phyloP scores from a whole-genome alignment of 2,329 filamentous ascomycete genomes.

The Blastomyces silverae region DNA sequence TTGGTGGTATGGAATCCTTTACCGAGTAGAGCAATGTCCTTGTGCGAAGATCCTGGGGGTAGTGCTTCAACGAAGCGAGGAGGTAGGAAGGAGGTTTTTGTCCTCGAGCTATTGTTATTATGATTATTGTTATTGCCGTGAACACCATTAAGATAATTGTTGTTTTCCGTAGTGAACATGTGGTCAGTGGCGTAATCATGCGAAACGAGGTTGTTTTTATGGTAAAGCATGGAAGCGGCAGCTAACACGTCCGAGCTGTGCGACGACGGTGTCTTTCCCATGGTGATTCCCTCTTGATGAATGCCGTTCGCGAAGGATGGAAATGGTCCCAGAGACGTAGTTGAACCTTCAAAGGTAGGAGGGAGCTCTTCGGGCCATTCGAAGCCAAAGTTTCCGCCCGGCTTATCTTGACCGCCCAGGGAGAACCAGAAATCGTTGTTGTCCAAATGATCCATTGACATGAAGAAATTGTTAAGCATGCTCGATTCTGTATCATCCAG shows the following conservation, averaged over 20 bases:
- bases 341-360: conserved; percentile 59
- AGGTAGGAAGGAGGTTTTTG: not conserved
- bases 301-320: conserved; percentile 43
- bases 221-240: conserved; percentile 47
- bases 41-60: conserved; percentile 8
- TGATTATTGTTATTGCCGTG: conserved; percentile 1
- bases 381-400: conserved; percentile 21
- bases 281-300: conserved; percentile 23
- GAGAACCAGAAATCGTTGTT: conserved; percentile 36
- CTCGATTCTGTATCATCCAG: conserved; percentile 54
- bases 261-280: conserved; percentile 24
- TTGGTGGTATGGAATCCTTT: conserved; percentile 34
- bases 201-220: conserved; percentile 30
- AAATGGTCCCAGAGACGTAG: conserved; percentile 48
- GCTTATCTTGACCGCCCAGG: conserved; percentile 20
- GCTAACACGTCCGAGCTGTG: conserved; percentile 50
- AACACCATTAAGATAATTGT: conserved; percentile 8
- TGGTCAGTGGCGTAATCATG: conserved; percentile 29
- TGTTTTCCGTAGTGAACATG: conserved; percentile 19
- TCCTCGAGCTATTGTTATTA: not conserved
- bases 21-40: conserved; percentile 11
- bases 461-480: conserved; percentile 48
- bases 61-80: not conserved
- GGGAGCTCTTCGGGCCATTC: conserved; percentile 49
- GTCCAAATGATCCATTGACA: conserved; percentile 36